Conservation (phyloP, 176 grass and related monocot species). For the Oryza officinalis region DNA sequence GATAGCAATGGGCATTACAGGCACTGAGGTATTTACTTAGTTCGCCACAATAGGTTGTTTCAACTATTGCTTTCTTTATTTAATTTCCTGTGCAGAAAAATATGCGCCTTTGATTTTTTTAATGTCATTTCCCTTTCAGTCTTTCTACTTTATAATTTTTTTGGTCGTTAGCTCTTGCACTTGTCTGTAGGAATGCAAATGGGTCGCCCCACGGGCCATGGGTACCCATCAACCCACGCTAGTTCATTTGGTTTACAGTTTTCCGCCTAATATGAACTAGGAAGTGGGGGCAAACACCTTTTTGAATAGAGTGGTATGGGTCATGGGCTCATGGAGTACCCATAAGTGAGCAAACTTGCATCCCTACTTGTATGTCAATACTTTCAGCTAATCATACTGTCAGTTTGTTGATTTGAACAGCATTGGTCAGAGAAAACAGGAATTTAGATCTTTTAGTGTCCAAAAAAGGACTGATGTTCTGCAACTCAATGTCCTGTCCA, state of each 20-base stretch:
- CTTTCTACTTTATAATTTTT: background rate
- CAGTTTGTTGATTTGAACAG: background rate
- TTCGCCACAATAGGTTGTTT: background rate
- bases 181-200: background rate
- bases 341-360: no score
- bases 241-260: no score
- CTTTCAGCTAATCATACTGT: background rate
- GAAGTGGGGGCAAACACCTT: no score
- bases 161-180: background rate
- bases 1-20: constrained; percentile 95
- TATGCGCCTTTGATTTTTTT: background rate
- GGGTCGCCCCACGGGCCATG: no score
- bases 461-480: background rate
- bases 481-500: background rate
- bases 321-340: no score
- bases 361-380: background rate
- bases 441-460: background rate
- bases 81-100: background rate
- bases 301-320: no score
- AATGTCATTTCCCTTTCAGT: background rate
- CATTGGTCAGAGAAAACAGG: background rate
- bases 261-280: no score
- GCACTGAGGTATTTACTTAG: constrained; percentile 75
- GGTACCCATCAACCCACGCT: no score
- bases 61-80: background rate